These are phyloP conservation scores for Cystobasidiopsis lactophilus DNA, from an alignment of 768 basidiomycete genomes.

Conservation along the genomic window DNA sequence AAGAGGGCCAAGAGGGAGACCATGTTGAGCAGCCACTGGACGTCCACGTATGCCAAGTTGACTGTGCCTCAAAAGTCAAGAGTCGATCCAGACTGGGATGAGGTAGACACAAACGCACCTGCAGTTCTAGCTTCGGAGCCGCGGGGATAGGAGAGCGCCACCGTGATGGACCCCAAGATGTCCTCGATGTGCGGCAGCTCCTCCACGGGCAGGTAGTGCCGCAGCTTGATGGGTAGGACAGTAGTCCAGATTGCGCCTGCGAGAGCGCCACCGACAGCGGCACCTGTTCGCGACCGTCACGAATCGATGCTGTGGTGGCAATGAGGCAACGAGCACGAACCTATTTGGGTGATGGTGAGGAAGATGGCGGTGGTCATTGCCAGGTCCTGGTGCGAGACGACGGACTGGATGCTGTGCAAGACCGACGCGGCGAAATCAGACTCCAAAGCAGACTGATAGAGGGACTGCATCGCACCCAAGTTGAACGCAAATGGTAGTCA, in stretches of 20 bases:
- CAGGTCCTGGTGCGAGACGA: constrained; percentile 18
- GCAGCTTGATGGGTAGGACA: constrained; percentile 11
- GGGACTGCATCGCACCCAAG: not conserved
- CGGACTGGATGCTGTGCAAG: constrained; percentile 17
- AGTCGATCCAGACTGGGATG: too few relatives aligned
- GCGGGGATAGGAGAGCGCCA: constrained; percentile 15
- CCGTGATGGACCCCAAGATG: constrained; percentile 16
- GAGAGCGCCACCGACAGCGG: constrained; percentile 17
- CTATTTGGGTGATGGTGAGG: constrained; percentile 19
- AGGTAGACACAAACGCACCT: too few relatives aligned
- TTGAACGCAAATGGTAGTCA: not conserved
- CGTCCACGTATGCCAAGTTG: constrained; percentile 16
- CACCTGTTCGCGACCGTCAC: constrained; percentile 1
- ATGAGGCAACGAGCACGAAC: not conserved
- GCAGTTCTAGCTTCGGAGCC: constrained; percentile 12
- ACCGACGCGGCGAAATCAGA: too few relatives aligned
- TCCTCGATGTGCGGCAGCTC: constrained; percentile 6
- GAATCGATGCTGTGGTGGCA: not conserved
- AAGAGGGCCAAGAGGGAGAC: constrained; percentile 13
- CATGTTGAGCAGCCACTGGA: constrained; percentile 13
- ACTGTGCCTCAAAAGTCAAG: too few relatives aligned
- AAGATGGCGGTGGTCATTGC: constrained; percentile 19
- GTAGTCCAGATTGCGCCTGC: constrained; percentile 20
- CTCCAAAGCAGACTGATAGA: too few relatives aligned
- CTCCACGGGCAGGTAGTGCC: constrained; percentile 6